Evolutionary conservation across 805 yeast species (phyloP).

Genomic region (Hanseniaspora lindneri): DNA sequence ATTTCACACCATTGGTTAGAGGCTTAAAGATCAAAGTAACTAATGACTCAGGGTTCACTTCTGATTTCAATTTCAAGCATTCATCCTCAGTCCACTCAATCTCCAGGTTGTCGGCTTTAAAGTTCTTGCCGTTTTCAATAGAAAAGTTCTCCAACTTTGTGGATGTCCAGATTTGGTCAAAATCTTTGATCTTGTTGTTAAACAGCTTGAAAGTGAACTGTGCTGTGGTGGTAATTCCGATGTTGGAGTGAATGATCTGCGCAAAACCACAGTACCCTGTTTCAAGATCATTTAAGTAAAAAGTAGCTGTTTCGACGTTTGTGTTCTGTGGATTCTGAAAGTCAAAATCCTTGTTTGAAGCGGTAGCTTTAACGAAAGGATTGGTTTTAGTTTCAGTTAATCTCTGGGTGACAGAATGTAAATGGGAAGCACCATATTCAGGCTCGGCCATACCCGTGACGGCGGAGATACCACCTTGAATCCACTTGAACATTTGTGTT

Average conservation of each 20-base stretch:
- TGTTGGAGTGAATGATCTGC: conserved; percentile 86
- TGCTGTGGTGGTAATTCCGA: conserved; percentile 79
- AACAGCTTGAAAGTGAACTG: conserved; percentile 84
- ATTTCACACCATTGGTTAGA: conserved; percentile 60
- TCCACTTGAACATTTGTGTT: conserved; percentile 57
- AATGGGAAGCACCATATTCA: conserved; percentile 85
- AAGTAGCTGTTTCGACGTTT: conserved; percentile 91
- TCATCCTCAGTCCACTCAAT: conserved; percentile 47
- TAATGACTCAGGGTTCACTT: conserved; percentile 52
- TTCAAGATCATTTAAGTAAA: conserved; percentile 59
- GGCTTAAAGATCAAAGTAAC: conserved; percentile 58
- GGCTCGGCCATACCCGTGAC: conserved; percentile 97
- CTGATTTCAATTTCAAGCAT: conserved; percentile 45
- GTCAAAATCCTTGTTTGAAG: conserved; percentile 54
- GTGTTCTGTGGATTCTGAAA: conserved; percentile 71
- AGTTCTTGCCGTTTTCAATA: conserved; percentile 53
- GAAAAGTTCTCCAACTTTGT: conserved; percentile 73
- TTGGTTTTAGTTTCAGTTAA: conserved; percentile 31
- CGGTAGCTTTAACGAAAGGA: conserved; percentile 46
- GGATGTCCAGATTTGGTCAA: conserved; percentile 65
- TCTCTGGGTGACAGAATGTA: conserved; percentile 64
- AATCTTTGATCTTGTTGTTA: conserved; percentile 33
- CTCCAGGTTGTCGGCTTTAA: conserved; percentile 62
- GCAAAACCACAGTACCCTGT: conserved; percentile 72
- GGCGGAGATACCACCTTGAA: conserved; percentile 77